Base-by-base conservation (phyloP, 2,329 filamentous ascomycete species). In the Akanthomyces dipterigenus region DNA sequence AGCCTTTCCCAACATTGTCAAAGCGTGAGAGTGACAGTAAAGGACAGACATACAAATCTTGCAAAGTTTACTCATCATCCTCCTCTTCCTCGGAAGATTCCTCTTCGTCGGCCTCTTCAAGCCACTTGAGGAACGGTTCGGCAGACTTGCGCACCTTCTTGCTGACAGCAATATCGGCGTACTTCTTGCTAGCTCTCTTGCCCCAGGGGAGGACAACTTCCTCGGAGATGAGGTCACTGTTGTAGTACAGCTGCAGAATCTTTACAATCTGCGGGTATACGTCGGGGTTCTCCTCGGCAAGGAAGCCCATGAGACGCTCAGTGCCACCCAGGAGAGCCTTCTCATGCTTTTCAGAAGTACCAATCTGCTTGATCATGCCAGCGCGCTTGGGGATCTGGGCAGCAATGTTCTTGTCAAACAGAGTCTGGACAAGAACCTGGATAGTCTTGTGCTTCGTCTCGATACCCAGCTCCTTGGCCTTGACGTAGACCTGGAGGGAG, bases 131-230 rank as follows among this genome's bases (percentile, higher is more conserved):
- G 84, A 99, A 99, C 66, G 90, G 88, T 80, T 96, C 90, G 59
- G 95, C 92, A 66, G 91, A 89, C 82, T 96, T 93, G 79, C 93
- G 91, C 65, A 98, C 92, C 83, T 96, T 96, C 83, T 92, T 93
- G 79, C 91, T 96, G 64, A 87, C 93, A 63, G 88, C 74, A 64
- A 96, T 77, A 73, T 98, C 93, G 68, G 96, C 90, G 74, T 98
- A 98, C 81, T 97, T 97, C 88, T 96, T 97, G 85, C 91, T 96
- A 63, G 93, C 92, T 83, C 95, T 96, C 72, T 85, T 83, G 66
- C 93, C 93, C 93, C 95, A 99, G 68, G 88, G 88, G 77, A 88
- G 90, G 72, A 96, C 86, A 18, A 92, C 85, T 65, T 96, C 93
- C 80, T 99, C 95, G 56, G 83, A 87, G 69, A 96, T 80, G 60